These are phyloP conservation scores for Podosphaera xanthii DNA, from an alignment of 2,329 filamentous ascomycete species.

Conservation along the genomic window DNA sequence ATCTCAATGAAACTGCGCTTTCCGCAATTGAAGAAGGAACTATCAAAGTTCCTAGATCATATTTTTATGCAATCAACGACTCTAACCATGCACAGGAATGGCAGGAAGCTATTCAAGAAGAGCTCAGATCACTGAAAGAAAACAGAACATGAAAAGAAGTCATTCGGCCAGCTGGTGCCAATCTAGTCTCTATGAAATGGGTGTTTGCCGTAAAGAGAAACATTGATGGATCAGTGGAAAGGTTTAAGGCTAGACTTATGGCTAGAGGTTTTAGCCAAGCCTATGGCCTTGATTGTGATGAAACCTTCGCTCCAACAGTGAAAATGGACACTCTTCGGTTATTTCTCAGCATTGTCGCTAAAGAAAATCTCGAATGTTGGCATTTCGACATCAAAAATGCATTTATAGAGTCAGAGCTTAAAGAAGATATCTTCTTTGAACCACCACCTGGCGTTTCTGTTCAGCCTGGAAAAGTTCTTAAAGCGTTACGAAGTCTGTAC, in stretches of 20 bases:
- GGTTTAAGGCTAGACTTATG: background rate
- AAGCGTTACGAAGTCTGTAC: background rate
- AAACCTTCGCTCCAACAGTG: background rate
- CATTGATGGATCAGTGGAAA: background rate
- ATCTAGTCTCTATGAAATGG: background rate
- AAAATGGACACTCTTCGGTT: background rate
- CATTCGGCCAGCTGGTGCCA: background rate
- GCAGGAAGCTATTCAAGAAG: background rate
- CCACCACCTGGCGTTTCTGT: background rate
- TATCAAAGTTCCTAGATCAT: background rate
- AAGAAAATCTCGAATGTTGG: background rate
- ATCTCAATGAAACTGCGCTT: background rate
- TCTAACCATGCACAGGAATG: background rate
- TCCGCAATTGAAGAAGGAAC: background rate
- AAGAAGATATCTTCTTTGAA: background rate
- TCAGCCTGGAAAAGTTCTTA: background rate
- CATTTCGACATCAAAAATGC: background rate
- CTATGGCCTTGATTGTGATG: background rate
- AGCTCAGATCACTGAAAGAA: background rate
- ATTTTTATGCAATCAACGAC: background rate
- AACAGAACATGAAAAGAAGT: background rate
- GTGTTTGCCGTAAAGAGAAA: background rate
- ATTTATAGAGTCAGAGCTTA: background rate
- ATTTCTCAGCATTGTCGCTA: background rate
- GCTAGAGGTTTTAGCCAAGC: background rate